Percentiles rank a stretch among this genome's conserved stretches.
phyloP scores from a whole-genome alignment of 1,284 basidiomycete species.

The Papiliotrema laurentii region DNA sequence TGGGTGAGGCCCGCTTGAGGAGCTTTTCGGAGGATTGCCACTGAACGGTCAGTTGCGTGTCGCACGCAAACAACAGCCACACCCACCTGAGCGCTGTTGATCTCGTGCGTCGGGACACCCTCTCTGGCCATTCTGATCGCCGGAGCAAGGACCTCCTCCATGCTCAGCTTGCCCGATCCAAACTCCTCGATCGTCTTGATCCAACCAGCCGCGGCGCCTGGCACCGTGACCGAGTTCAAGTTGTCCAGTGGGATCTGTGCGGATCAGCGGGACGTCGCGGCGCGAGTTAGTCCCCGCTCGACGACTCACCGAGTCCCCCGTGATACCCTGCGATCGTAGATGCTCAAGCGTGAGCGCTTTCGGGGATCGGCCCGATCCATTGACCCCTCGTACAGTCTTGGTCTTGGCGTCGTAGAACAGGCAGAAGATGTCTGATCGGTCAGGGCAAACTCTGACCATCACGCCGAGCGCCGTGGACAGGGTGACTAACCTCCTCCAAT shows the following conservation, averaged over 20 bases:
- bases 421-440: slow-evolving; percentile 73
- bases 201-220: slow-evolving; percentile 91
- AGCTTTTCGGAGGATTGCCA: slow-evolving; percentile 72
- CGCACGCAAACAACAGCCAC: neutral
- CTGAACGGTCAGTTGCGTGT: slow-evolving; percentile 40
- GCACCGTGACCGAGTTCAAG: slow-evolving; percentile 86
- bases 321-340: slow-evolving; percentile 64
- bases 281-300: no score
- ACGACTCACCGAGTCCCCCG: slow-evolving; percentile 50
- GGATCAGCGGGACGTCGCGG: neutral
- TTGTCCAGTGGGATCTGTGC: slow-evolving; percentile 63
- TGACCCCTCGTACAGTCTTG: slow-evolving; percentile 62
- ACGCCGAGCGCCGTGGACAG: neutral
- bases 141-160: slow-evolving; percentile 80
- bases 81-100: slow-evolving; percentile 54
- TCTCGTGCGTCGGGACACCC: slow-evolving; percentile 62
- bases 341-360: slow-evolving; percentile 72
- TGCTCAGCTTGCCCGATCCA: slow-evolving; percentile 72
- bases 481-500: slow-evolving; percentile 49
- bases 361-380: slow-evolving; percentile 69
- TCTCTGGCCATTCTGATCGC: slow-evolving; percentile 80
- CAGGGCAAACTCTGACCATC: no score
- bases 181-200: slow-evolving; percentile 77
- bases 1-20: slow-evolving; percentile 75
- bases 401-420: slow-evolving; percentile 80